Base-by-base conservation (phyloP, 2,329 filamentous ascomycete species). In the Nothophaeocryptopus gaeumannii region DNA sequence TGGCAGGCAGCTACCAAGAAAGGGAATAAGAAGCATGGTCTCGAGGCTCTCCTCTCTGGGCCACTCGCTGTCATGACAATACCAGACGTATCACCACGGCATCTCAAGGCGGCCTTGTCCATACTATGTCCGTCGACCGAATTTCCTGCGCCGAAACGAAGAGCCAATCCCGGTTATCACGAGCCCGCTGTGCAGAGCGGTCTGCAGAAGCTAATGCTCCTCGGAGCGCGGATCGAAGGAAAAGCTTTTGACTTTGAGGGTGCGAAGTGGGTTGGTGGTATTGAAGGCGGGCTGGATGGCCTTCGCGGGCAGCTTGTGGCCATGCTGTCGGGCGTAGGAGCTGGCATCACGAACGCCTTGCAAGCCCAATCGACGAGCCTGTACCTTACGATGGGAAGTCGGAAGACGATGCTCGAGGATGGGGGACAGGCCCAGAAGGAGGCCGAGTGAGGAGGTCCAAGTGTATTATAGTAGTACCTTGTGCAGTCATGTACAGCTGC, bases 171-270 rank as follows among this genome's bases (percentile, higher is more conserved):
- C 0, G 84, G 84, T 10, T 96, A 90, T 71, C 80, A 95, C 68
- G 92, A 96, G 48, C 78, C 82, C 0, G 70, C 78, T 1, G 88
- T 92, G 47, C 91, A 96, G 71, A 81, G 75, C 57, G 93, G 88
- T 7, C 69, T 99, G 60, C 83, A 89, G 64, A 99, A 99, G 74
- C 72, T 99, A 56, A 77, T 95, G 68, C 72, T 99, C 31, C 74
- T 99, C 11, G 93, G 90, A 45, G 91, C 91, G 11, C 79, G 93
- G 44, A 81, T 96, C 29, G 93, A 99, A 66, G 88, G 88, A 55
- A 85, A 83, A 69, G 82, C 89, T 30, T 91, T 96, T 63, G 91
- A 96, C 66, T 71, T 80, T 39, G 83, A 85, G 9, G 86, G 87
- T 47, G 76, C 78, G 26, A 82, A 78, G 63, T 88, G 85, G 85